These are phyloP conservation scores for Pholiota molesta DNA, from an alignment of 768 basidiomycete genomes.

Conservation along the genomic window DNA sequence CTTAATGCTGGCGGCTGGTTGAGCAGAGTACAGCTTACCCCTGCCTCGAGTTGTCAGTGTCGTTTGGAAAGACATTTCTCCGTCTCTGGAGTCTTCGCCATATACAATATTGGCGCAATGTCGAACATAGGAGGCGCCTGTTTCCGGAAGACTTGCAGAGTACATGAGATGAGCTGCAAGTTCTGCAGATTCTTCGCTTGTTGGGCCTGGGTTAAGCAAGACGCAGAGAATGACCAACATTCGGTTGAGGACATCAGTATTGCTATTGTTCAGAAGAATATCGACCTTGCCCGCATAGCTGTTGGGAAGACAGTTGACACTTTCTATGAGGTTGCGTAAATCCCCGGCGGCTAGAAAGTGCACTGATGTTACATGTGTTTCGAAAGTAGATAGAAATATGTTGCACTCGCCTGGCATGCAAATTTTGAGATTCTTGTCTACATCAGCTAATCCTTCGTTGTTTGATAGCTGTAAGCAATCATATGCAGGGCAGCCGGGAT, in stretches of 20 bases:
- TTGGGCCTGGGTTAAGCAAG: constrained; percentile 40
- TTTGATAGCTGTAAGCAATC: constrained; percentile 32
- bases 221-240: constrained; percentile 42
- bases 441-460: constrained; percentile 31
- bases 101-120: constrained; percentile 40
- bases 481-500: constrained; percentile 33
- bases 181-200: constrained; percentile 44
- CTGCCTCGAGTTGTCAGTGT: constrained; percentile 35
- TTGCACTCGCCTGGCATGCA: constrained; percentile 34
- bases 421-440: constrained; percentile 32
- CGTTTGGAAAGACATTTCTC: constrained; percentile 41
- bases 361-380: not conserved
- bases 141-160: constrained; percentile 38
- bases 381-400: not conserved
- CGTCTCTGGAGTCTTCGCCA: constrained; percentile 29
- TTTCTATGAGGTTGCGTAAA: constrained; percentile 37
- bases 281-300: constrained; percentile 39
- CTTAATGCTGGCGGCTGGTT: constrained; percentile 38
- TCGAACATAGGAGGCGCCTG: constrained; percentile 36
- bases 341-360: constrained; percentile 33
- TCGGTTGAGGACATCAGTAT: constrained; percentile 40
- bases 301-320: constrained; percentile 39
- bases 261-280: constrained; percentile 41
- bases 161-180: constrained; percentile 46
- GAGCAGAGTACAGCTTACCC: constrained; percentile 39